Evolutionary conservation across 2,329 filamentous ascomycete species (phyloP).

Genomic region (Parascedosporium putredinis): DNA sequence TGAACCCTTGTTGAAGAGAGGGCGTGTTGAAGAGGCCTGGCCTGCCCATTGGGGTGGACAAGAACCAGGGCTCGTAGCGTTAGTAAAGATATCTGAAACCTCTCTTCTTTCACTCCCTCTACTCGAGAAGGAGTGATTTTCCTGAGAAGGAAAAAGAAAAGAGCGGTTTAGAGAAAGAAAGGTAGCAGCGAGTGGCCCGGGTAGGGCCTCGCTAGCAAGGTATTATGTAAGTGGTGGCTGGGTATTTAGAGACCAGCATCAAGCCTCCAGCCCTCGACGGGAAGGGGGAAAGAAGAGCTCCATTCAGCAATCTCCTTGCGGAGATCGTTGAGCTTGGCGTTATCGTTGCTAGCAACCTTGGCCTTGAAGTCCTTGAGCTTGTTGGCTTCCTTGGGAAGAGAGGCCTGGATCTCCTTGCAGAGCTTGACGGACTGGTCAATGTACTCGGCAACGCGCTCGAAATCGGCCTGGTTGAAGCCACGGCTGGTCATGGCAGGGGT

Average conservation of each 20-base stretch:
- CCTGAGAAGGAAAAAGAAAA: not conserved
- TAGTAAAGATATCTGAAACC: no score
- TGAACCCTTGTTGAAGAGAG: constrained; percentile 8
- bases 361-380: constrained; percentile 99
- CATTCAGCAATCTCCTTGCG: constrained; percentile 83
- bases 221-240: not conserved
- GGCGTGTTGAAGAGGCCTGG: no score
- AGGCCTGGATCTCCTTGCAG: constrained; percentile 74
- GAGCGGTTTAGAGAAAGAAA: not conserved
- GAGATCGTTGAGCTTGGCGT: constrained; percentile 72
- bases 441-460: constrained; percentile 80
- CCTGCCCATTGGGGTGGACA: no score
- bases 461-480: constrained; percentile 87
- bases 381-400: constrained; percentile 92
- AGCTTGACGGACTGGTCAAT: constrained; percentile 85
- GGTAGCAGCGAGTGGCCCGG: not conserved
- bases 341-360: constrained; percentile 69
- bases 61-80: not conserved
- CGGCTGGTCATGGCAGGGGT: constrained; percentile 95
- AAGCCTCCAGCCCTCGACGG: constrained; percentile 62
- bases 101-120: no score
- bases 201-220: not conserved
- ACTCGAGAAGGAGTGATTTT: no score
- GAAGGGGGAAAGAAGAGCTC: constrained; percentile 86
- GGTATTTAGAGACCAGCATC: constrained; percentile 45